phyloP scores from a whole-genome alignment of 139 green algal genomes.

The Closterium sp. region DNA sequence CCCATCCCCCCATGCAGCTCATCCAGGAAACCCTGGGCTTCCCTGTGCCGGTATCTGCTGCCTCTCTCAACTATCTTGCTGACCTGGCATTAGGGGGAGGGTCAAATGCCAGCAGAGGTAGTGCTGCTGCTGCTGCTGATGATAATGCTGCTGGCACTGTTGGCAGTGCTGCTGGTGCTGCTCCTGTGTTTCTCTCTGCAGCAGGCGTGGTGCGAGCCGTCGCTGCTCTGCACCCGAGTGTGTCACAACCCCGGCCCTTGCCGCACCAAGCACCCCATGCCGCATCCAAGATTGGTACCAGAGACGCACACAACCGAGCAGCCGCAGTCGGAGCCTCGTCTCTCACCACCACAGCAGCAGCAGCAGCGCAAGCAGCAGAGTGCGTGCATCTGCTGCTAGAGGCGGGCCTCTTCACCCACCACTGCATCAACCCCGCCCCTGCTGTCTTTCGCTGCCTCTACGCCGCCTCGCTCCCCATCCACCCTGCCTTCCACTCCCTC shows the following conservation, averaged over 20 bases:
- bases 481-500: neutral
- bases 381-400: neutral
- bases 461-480: neutral
- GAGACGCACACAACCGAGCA: neutral
- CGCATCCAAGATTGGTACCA: neutral
- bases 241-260: neutral
- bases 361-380: neutral
- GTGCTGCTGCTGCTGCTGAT: no score
- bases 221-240: neutral
- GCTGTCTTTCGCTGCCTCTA: neutral
- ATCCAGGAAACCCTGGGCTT: neutral
- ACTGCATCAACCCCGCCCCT: neutral
- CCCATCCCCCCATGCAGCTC: neutral
- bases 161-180: neutral
- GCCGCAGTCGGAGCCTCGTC: neutral
- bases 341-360: neutral
- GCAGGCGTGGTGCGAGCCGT: neutral
- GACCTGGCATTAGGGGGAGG: neutral
- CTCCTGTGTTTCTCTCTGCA: neutral
- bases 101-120: neutral
- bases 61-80: neutral
- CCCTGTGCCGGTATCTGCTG: neutral
- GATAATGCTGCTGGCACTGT: neutral
- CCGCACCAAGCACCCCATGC: neutral
- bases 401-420: neutral